phyloP scores from a whole-genome alignment of 306 rosid genomes.

The Amphicarpaea edgeworthii region DNA sequence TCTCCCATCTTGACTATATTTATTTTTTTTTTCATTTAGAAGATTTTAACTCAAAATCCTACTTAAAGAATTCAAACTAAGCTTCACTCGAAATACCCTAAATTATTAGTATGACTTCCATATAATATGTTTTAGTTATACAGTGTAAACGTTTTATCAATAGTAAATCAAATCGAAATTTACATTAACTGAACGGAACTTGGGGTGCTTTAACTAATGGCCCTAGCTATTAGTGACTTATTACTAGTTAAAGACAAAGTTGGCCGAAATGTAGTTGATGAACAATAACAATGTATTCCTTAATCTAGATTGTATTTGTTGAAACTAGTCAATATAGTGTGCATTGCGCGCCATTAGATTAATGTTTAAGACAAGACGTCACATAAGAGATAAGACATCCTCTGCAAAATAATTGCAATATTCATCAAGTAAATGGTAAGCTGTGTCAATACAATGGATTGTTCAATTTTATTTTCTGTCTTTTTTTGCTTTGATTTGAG shows the following conservation, averaged over 20 bases:
- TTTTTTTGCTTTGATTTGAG: conserved; percentile 7
- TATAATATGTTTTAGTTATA: neutral
- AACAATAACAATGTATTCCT: conserved; percentile 9
- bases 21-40: no score
- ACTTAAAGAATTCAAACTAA: no score
- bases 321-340: conserved; percentile 21
- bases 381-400: conserved; percentile 15
- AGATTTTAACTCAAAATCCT: no score
- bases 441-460: conserved; percentile 54
- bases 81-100: no score
- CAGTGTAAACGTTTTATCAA: neutral
- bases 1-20: no score
- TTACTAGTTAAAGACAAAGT: neutral
- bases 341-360: conserved; percentile 24
- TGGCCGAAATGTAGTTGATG: neutral
- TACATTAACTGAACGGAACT: neutral
- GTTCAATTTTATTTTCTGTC: conserved; percentile 8
- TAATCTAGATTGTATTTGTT: conserved; percentile 12
- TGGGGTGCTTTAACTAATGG: neutral
- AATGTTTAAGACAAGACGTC: conserved; percentile 26
- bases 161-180: neutral
- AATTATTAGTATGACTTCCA: no score
- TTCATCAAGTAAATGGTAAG: conserved; percentile 17
- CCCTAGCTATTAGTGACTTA: conserved; percentile 4
- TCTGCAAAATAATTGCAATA: neutral